A percentile compares a stretch with the other conserved stretches of the same genome.
phyloP scores from a whole-genome alignment of 164 flowering plant species.

The Brasenia schreberi region DNA sequence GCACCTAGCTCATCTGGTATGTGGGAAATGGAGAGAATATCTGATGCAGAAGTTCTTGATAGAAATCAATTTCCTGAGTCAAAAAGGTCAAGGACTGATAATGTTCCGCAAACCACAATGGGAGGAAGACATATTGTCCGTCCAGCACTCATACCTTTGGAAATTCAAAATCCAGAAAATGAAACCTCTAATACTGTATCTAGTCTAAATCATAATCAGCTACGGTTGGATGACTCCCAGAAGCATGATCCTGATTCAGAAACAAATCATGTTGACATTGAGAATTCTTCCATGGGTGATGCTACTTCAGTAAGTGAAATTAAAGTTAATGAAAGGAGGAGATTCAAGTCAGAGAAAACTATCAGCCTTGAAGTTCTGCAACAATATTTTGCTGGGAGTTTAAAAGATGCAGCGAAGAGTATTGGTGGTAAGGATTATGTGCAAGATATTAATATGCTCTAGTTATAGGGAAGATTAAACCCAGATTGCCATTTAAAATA shows the following conservation, averaged over 20 bases:
- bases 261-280: conserved; percentile 16
- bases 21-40: not conserved
- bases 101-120: conserved; percentile 12
- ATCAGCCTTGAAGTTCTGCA: conserved; percentile 72
- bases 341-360: conserved; percentile 60
- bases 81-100: not conserved
- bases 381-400: conserved; percentile 81
- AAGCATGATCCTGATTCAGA: conserved; percentile 23
- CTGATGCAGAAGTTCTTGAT: not conserved
- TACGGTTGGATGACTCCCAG: conserved; percentile 6
- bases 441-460: too few relatives aligned
- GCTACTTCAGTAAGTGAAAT: conserved; percentile 10
- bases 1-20: not conserved
- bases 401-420: conserved; percentile 86
- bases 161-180: conserved; percentile 15
- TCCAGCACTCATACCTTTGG: conserved; percentile 9
- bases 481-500: not conserved
- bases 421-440: conserved; percentile 52
- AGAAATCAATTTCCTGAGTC: not conserved
- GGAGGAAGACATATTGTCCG: conserved; percentile 7
- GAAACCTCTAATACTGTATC: conserved; percentile 18
- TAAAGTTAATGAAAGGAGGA: conserved; percentile 38
- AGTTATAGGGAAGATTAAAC: not conserved
- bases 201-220: conserved; percentile 20
- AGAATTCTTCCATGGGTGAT: conserved; percentile 24